Base-by-base conservation (phyloP, 2,329 filamentous ascomycete species). In the Fusarium mundagurra region DNA sequence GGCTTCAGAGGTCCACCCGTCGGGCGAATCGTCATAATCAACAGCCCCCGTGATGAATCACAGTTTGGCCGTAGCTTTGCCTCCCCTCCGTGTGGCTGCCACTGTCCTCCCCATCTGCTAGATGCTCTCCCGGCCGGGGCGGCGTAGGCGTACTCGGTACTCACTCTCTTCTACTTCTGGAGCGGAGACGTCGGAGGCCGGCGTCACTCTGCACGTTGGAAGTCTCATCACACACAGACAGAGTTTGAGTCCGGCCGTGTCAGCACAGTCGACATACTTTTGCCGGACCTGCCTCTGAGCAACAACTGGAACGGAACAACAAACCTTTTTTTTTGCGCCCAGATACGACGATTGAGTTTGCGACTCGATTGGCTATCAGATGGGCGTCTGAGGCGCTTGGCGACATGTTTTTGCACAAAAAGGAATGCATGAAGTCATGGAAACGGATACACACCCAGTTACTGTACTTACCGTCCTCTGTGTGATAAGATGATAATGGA, bases 401-500 rank as follows among this genome's bases (percentile, higher is more conserved):
- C 76, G 70, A 77, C 72, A 66, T 78, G 74, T 79, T 79, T 78
- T 77, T 77, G 68, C 69, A 74, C 73, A 75, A 73, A 74, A 69
- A 73, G 78, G 78, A 81, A 81, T 82, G 81, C 79, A 83, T 81
- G 72, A 82, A 81, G 79, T 80, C 79, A 80, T 80, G 71, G 71
- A 79, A 73, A 72, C 72, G 68, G 70, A 63, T 61, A 71, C 66
- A 67, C 29, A 51, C 47, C 22, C 44, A 47, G 24, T 14, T 29
- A 29, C 44, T 22, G 10, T 29, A 29, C 44, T 22, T 44, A n/a
- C 41, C 43, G 44, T 38, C 36, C 8, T 44, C 64, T 66, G n/a
- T 54, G 51, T 54, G 36, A 38, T 38, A 17, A 17, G 34, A 29
- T 38, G 10, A n/a, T 22, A 20, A 22, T 39, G 24, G 51, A n/a